These are phyloP conservation scores for Lactifluus pinguis DNA, from an alignment of 768 basidiomycete species.

Conservation along the genomic window DNA sequence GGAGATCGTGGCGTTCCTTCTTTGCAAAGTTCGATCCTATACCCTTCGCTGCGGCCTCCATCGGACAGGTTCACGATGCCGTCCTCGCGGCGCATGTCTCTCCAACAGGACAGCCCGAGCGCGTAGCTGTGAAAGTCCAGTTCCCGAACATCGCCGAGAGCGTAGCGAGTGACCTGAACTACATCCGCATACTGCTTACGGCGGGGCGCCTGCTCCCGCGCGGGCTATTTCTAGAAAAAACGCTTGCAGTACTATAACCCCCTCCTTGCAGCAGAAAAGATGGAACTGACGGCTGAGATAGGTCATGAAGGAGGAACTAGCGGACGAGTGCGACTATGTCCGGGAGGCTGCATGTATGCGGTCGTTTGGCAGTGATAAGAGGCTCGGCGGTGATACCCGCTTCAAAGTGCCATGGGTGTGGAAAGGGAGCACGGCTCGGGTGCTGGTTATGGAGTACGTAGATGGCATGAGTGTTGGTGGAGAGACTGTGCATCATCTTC, in stretches of 20 bases:
- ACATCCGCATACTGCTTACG: slow-evolving; percentile 73
- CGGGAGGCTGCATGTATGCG: slow-evolving; percentile 70
- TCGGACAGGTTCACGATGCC: slow-evolving; percentile 89
- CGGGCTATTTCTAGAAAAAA: slow-evolving; percentile 85
- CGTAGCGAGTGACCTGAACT: slow-evolving; percentile 80
- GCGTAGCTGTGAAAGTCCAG: slow-evolving; percentile 82
- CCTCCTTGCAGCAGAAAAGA: not conserved
- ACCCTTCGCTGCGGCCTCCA: slow-evolving; percentile 93
- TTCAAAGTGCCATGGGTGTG: slow-evolving; percentile 87
- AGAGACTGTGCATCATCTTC: slow-evolving; percentile 41
- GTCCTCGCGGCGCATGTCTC: slow-evolving; percentile 44
- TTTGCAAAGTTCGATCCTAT: slow-evolving; percentile 75
- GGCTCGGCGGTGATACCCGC: slow-evolving; percentile 47
- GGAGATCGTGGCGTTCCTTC: slow-evolving; percentile 57
- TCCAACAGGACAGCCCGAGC: slow-evolving; percentile 45
- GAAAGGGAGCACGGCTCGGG: slow-evolving; percentile 68
- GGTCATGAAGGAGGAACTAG: slow-evolving; percentile 85
- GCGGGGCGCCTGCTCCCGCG: slow-evolving; percentile 76
- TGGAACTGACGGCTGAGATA: slow-evolving; percentile 22
- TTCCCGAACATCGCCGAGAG: slow-evolving; percentile 88
- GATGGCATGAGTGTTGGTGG: slow-evolving; percentile 76
- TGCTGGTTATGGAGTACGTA: slow-evolving; percentile 87
- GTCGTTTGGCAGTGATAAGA: slow-evolving; percentile 43
- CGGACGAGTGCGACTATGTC: slow-evolving; percentile 86
- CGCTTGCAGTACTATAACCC: slow-evolving; percentile 47